Evolutionary conservation across 2,329 filamentous ascomycete genomes (phyloP), one percentile per base, ranked within the genome.

Genomic region (Alternaria tenuissima): DNA sequence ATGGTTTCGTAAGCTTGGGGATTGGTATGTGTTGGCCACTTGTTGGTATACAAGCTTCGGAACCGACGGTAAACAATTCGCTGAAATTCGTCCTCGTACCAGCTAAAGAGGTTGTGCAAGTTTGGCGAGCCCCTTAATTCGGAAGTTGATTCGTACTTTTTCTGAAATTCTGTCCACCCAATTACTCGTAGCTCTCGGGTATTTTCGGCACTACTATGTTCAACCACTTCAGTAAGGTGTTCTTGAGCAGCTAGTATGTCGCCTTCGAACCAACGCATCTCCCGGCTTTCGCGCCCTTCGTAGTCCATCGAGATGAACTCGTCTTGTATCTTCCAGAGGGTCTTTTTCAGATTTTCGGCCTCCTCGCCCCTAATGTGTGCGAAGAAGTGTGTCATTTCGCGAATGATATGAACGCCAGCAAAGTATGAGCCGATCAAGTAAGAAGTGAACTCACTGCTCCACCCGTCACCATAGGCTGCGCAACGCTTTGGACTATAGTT

Each of bases 201-300:
- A 3, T 20, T 18, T 7, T 24, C 47, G 1, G 36, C 26, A 12
- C 55, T 39, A 43, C 32, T 32, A 18, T 51, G 28, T 11, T 43
- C 18, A 32, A 57, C 39, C 4, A 18, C 32, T 52, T 46, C 51
- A 22, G 51, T 58, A 9, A 58, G 11, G 16, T 52, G 46, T 43
- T 55, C 59, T 52, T 58, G 59, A 7, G 32, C 55, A 48, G 59
- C 55, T 7, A 62, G 46, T 62, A 62, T 48, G 46, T 62, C 55
- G 16, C 55, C 59, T 26, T 62, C 55, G 20, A 58, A 62, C 59
- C 52, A 58, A 26, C 59, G 59, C 59, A 62, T 62, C 20, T 55
- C 51, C 26, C 34, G 24, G 26, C 28, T 55, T 34, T 62, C 59
- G n/a, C 44, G 28, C 16, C 59, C 59, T 11, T 55, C 41, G 20